Conservation (phyloP, 768 basidiomycete genomes). For the Mycena albidolilacea region DNA sequence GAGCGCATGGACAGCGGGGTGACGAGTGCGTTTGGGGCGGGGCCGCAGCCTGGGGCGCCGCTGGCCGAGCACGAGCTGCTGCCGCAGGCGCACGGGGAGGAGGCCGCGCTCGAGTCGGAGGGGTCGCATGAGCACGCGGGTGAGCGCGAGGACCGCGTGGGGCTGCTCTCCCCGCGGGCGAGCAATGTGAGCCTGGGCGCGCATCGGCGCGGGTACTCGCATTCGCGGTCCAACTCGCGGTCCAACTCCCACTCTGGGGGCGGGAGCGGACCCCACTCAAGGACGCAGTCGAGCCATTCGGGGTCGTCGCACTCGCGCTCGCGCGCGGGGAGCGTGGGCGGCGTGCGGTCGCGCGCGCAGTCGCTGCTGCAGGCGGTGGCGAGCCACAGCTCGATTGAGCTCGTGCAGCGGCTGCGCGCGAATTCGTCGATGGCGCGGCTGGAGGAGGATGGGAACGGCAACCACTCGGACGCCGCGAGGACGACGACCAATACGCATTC, state of each 20-base stretch:
- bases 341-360: constrained; percentile 74
- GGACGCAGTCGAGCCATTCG: constrained; percentile 49
- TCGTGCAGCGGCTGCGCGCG: constrained; percentile 67
- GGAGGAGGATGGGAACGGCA: constrained; percentile 60
- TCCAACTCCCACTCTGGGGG: constrained; percentile 43
- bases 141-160: constrained; percentile 74
- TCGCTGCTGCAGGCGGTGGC: constrained; percentile 79
- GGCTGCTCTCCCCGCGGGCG: constrained; percentile 62
- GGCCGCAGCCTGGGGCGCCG: constrained; percentile 15
- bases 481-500: constrained; percentile 54
- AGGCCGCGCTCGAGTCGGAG: constrained; percentile 59
- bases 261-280: constrained; percentile 30
- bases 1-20: constrained; percentile 34
- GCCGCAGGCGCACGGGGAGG: not conserved
- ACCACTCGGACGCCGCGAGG: not conserved
- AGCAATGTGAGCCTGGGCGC: constrained; percentile 50
- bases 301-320: constrained; percentile 57
- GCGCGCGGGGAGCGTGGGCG: constrained; percentile 56
- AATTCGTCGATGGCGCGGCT: constrained; percentile 80
- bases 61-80: constrained; percentile 25
- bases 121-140: constrained; percentile 73
- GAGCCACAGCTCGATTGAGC: constrained; percentile 72
- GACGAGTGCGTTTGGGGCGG: constrained; percentile 41
- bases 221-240: constrained; percentile 45
- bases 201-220: constrained; percentile 51